These are phyloP conservation scores for Pilaira anomala DNA, from an alignment of 192 early-diverging fungal species.

Conservation along the genomic window DNA sequence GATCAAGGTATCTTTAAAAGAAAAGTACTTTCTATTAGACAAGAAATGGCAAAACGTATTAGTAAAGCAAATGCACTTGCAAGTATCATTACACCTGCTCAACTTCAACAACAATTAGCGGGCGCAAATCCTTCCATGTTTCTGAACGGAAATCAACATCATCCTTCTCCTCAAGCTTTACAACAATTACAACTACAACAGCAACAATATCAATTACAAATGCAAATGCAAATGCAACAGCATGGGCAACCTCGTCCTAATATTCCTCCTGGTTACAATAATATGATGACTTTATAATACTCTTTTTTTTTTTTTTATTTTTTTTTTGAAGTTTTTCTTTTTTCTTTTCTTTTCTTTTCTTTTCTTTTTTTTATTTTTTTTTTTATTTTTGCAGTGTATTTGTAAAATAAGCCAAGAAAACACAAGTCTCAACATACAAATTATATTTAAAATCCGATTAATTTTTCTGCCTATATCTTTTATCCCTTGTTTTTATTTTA, in stretches of 20 bases:
- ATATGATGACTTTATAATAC: too few species aligned
- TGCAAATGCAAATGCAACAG: conserved; percentile 16
- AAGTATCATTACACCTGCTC: conserved; percentile 19
- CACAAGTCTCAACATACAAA: too few species aligned
- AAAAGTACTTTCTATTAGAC: conserved; percentile 10
- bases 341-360: too few species aligned
- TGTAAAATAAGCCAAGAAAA: too few species aligned
- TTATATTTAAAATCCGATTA: too few species aligned
- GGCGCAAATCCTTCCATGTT: conserved; percentile 10
- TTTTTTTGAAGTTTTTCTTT: too few species aligned
- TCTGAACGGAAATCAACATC: neutral
- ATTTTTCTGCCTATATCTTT: too few species aligned
- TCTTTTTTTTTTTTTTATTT: too few species aligned
- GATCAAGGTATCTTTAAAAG: conserved; percentile 56
- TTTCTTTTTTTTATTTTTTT: too few species aligned
- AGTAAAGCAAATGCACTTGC: neutral
- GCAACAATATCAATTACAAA: conserved; percentile 5
- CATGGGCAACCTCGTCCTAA: neutral
- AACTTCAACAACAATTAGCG: conserved; percentile 20
- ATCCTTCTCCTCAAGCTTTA: neutral
- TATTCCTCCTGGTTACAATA: too few species aligned
- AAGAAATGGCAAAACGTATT: conserved; percentile 2
- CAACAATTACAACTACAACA: conserved; percentile 9
- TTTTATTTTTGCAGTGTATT: too few species aligned
- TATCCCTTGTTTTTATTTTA: too few species aligned